Evolutionary conservation across 768 basidiomycete genomes (phyloP).

Genomic region (Amanita phalloides): DNA sequence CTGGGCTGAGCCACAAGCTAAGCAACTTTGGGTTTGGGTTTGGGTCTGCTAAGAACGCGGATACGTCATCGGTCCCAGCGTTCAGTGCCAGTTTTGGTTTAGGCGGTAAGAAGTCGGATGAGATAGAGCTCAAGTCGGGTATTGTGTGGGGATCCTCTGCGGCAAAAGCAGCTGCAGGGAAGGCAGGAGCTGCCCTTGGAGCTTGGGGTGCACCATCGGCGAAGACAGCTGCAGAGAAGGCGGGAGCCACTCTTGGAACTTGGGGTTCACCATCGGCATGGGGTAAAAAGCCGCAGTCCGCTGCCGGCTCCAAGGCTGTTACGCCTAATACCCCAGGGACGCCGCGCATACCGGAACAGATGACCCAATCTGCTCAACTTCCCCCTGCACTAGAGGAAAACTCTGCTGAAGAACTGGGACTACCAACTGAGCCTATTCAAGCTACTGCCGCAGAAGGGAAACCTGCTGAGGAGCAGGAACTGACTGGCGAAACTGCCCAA

Average conservation of each 20-base stretch:
- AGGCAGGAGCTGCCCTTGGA: no score
- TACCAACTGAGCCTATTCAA: background rate
- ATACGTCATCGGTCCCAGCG: background rate
- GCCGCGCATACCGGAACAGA: background rate
- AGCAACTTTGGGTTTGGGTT: background rate
- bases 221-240: no score
- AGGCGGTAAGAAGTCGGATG: background rate
- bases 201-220: no score
- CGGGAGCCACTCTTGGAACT: background rate
- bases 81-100: background rate
- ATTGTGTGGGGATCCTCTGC: background rate
- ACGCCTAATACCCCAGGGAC: background rate
- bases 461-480: background rate
- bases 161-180: no score
- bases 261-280: background rate
- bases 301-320: background rate
- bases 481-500: background rate
- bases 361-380: no score
- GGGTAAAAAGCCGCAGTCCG: background rate
- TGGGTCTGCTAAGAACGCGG: background rate
- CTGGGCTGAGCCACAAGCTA: background rate
- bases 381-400: background rate
- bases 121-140: background rate
- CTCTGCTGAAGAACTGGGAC: no score
- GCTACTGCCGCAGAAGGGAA: background rate